Percentiles rank a stretch among this genome's conserved stretches.
Evolutionary conservation across 2,329 filamentous ascomycete species (phyloP).

Genomic region (Diplodia intermedia): DNA sequence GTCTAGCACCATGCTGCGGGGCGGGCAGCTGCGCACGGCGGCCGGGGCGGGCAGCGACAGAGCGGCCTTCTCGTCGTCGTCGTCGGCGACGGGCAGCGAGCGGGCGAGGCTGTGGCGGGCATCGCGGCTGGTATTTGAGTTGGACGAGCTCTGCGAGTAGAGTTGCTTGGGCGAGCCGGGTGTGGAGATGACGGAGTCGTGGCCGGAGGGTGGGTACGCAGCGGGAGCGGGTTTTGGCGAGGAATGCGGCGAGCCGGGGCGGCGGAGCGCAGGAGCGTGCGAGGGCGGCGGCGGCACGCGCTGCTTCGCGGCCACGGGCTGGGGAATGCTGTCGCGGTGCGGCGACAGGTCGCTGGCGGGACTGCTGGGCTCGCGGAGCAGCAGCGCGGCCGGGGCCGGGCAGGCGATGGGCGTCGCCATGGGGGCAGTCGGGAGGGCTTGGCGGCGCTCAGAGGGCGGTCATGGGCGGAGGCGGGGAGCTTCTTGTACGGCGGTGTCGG

Average conservation of each 20-base stretch:
- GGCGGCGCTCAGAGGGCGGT: slow-evolving; percentile 19
- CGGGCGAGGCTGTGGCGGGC: slow-evolving; percentile 33
- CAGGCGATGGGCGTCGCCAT: slow-evolving; percentile 38
- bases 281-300: slow-evolving; percentile 38
- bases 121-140: slow-evolving; percentile 43
- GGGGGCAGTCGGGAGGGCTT: slow-evolving; percentile 17
- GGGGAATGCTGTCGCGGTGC: slow-evolving; percentile 30
- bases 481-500: slow-evolving; percentile 6
- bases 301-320: slow-evolving; percentile 24
- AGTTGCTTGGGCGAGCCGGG: slow-evolving; percentile 44
- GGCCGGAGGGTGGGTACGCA: slow-evolving; percentile 33
- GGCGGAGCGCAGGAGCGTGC: slow-evolving; percentile 36
- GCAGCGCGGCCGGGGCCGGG: slow-evolving; percentile 24
- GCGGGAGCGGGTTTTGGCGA: slow-evolving; percentile 23
- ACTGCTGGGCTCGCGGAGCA: slow-evolving; percentile 7
- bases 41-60: slow-evolving; percentile 32
- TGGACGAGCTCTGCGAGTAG: slow-evolving; percentile 42
- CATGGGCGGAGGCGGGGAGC: slow-evolving; percentile 13
- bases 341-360: slow-evolving; percentile 33
- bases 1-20: slow-evolving; percentile 38
- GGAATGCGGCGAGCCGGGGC: slow-evolving; percentile 33
- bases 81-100: slow-evolving; percentile 36
- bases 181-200: slow-evolving; percentile 50
- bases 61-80: slow-evolving; percentile 35
- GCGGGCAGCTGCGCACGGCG: slow-evolving; percentile 7